Percentiles rank a stretch among this genome's conserved stretches.
Evolutionary conservation across 371 early-diverging fungal species (phyloP).

Genomic region (Mucor racemosus): DNA sequence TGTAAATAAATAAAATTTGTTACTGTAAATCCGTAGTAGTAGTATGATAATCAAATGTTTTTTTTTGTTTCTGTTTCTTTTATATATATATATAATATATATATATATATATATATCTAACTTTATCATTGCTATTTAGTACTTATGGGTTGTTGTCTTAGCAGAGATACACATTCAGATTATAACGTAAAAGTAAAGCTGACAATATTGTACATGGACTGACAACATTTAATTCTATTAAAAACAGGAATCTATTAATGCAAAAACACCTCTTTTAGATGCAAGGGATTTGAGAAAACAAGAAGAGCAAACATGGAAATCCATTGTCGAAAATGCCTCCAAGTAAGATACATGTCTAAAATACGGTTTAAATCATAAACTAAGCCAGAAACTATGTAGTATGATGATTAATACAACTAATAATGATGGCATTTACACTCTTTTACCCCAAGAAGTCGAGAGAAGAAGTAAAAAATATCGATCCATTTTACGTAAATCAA

Average conservation of each 20-base stretch:
- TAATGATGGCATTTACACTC: neutral
- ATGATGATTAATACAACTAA: neutral
- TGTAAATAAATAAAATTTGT: neutral
- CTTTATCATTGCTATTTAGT: neutral
- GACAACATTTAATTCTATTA: neutral
- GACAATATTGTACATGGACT: neutral
- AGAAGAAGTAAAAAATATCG: neutral
- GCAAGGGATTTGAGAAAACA: neutral
- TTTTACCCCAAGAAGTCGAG: neutral
- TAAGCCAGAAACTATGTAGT: neutral
- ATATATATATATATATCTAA: no score
- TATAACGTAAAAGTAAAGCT: neutral
- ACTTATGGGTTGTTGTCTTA: constrained; percentile 5
- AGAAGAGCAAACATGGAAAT: constrained; percentile 4
- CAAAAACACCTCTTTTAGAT: neutral
- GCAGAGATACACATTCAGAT: constrained; percentile 5
- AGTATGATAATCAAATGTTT: no score
- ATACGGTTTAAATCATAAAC: neutral
- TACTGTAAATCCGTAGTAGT: neutral
- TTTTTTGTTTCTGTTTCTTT: no score
- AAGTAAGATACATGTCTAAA: neutral
- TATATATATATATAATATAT: no score
- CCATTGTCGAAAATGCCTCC: neutral
- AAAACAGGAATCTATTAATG: neutral
- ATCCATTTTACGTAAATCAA: neutral